Evolutionary conservation across 345 rosid genomes (phyloP), one percentile per base, ranked within the genome.

Genomic region (Atalantia buxifolia): DNA sequence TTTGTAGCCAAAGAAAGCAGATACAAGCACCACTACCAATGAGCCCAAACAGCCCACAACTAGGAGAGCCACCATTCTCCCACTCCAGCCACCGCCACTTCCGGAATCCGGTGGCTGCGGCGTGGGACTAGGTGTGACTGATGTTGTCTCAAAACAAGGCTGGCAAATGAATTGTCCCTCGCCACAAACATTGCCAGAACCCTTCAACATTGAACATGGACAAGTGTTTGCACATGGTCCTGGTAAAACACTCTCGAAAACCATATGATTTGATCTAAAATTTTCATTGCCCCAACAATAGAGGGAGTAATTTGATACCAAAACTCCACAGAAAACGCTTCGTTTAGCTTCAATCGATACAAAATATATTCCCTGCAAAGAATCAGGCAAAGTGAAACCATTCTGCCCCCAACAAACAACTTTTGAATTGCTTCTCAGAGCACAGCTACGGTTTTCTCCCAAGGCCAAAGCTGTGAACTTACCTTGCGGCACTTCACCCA

Each of bases 41-140:
- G 89, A 86, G 70, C 98, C 97, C 1, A 84, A 84, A 72, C 90
- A 90, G 40, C 98, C 97, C 12, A 90, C 88, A 31, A 88, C 89
- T 0, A 92, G 72, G 70, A 87, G 87, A 70, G 81, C 88, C 42
- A 88, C 77, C 91, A 82, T 82, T 81, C 66, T 86, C 10, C 70
- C 75, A 55, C 35, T 86, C 88, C 89, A 92, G 65, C 74, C 76
- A 61, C 74, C 77, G 25, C 60, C 59, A 59, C 83, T 61, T 27
- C 69, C 30, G 35, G 66, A 40, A n/a, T 21, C 19, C 18, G 24
- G 33, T 7, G 13, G 21, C 1, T 6, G 57, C 0, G 56, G 56
- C 18, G 33, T 6, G 42, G 72, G 56, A 6, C 22, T 7, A 12
- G 19, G 6, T 24, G 13, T 18, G 21, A 16, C 18, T 36, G 50